Evolutionary conservation across 805 yeast genomes (phyloP).

Genomic region (Yamadazyma insecticola): DNA sequence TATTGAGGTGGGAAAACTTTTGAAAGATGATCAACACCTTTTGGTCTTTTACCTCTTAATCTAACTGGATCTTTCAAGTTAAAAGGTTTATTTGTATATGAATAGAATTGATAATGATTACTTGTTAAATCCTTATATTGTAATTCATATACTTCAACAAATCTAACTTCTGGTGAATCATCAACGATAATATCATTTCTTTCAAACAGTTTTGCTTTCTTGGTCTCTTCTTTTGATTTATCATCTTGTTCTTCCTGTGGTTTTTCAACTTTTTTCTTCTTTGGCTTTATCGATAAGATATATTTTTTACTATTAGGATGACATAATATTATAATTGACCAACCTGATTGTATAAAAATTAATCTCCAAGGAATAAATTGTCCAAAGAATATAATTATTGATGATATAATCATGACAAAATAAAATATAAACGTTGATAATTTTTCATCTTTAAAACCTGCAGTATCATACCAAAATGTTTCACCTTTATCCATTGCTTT

Average conservation of each 20-base stretch:
- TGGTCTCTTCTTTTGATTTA: slow-evolving; percentile 15
- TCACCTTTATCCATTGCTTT: slow-evolving; percentile 48
- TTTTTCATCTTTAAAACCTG: slow-evolving; percentile 68
- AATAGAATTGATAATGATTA: slow-evolving; percentile 56
- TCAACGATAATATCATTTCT: slow-evolving; percentile 61
- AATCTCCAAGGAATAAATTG: slow-evolving; percentile 62
- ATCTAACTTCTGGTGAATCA: slow-evolving; percentile 53
- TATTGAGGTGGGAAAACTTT: slow-evolving; percentile 63
- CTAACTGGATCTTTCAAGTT: slow-evolving; percentile 41
- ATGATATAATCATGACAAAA: slow-evolving; percentile 24
- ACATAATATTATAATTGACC: slow-evolving; percentile 48
- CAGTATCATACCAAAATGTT: slow-evolving; percentile 52
- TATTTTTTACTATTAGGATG: slow-evolving; percentile 55
- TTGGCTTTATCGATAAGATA: slow-evolving; percentile 14
- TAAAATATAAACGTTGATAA: slow-evolving; percentile 56
- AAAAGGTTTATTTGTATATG: slow-evolving; percentile 54
- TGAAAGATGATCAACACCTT: slow-evolving; percentile 51
- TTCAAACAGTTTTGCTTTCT: slow-evolving; percentile 30
- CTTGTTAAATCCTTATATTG: slow-evolving; percentile 61
- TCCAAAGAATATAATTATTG: slow-evolving; percentile 40
- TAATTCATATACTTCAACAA: slow-evolving; percentile 77
- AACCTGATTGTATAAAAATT: slow-evolving; percentile 51
- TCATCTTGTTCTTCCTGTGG: slow-evolving; percentile 11
- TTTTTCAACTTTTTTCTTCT: slow-evolving; percentile 8
- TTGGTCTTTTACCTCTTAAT: slow-evolving; percentile 50